These are phyloP conservation scores for Suhomyces kunorum DNA, from an alignment of 1,139 yeast species.

Conservation along the genomic window DNA sequence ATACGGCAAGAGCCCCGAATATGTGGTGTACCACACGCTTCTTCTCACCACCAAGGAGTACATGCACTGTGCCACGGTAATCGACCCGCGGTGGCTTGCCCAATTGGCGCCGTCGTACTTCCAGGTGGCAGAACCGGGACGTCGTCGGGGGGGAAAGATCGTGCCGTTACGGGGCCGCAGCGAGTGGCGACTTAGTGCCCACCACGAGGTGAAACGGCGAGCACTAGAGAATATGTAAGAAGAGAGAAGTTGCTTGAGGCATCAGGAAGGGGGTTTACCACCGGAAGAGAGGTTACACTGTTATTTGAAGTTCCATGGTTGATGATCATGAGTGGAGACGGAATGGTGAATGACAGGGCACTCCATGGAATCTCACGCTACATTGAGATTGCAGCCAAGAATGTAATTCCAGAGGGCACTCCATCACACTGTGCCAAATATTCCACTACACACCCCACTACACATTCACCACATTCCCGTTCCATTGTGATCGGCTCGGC, in stretches of 20 bases:
- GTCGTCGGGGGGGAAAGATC: constrained; percentile 36
- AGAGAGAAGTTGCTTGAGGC: background rate
- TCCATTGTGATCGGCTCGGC: no score
- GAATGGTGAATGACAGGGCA: no score
- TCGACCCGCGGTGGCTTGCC: constrained; percentile 83
- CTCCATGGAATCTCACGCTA: no score
- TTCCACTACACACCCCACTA: no score
- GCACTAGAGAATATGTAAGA: constrained; percentile 26
- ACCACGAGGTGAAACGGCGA: constrained; percentile 33
- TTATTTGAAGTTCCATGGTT: no score
- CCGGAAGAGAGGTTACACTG: no score
- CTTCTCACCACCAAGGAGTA: constrained; percentile 83
- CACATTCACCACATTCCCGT: no score
- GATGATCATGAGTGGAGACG: no score
- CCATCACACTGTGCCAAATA: no score
- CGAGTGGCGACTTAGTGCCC: constrained; percentile 46
- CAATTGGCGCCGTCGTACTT: constrained; percentile 88
- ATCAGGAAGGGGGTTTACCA: no score
- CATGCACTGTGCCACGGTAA: constrained; percentile 82
- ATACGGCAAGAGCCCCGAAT: constrained; percentile 71
- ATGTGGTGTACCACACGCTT: constrained; percentile 81
- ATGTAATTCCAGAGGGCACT: no score
- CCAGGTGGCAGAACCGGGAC: constrained; percentile 53
- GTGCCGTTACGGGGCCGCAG: constrained; percentile 62
- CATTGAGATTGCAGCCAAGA: no score